Evolutionary conservation across 352 stramenopile species (phyloP).

Genomic region (Phytophthora aleatoria): DNA sequence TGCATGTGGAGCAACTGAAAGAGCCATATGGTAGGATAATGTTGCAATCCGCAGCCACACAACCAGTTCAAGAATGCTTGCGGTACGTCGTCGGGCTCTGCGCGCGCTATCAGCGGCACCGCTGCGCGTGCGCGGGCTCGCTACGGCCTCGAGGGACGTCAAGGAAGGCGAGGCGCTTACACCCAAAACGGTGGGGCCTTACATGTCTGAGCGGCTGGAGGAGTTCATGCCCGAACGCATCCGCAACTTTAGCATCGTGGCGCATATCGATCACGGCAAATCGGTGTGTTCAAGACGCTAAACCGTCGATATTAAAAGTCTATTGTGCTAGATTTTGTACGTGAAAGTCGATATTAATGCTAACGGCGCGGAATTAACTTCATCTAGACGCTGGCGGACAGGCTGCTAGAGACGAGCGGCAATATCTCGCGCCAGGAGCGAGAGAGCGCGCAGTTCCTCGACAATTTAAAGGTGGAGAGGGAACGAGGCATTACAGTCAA

Average conservation of each 20-base stretch:
- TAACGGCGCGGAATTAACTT: no score
- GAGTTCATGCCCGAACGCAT: constrained; percentile 77
- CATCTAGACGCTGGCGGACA: constrained; percentile 84
- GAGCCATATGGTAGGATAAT: background rate
- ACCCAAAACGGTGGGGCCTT: constrained; percentile 61
- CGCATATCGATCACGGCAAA: constrained; percentile 93
- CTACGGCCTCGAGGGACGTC: constrained; percentile 13
- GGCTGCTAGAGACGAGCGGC: constrained; percentile 88
- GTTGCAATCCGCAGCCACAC: constrained; percentile 23
- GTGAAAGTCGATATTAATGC: constrained; percentile 5
- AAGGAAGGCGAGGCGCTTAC: constrained; percentile 32
- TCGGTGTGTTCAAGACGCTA: constrained; percentile 53
- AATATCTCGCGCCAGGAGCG: constrained; percentile 89
- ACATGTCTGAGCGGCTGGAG: constrained; percentile 62
- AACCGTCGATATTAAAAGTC: background rate
- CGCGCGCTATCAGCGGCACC: constrained; percentile 8
- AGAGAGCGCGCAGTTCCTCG: constrained; percentile 85
- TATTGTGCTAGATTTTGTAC: constrained; percentile 7
- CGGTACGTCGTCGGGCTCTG: constrained; percentile 14
- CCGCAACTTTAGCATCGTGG: constrained; percentile 92
- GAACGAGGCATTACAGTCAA: constrained; percentile 99
- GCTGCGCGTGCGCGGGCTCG: constrained; percentile 10
- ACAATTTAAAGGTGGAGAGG: constrained; percentile 95
- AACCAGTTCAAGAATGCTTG: constrained; percentile 25
- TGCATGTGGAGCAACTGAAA: background rate